Evolutionary conservation across 352 stramenopile species (phyloP), one percentile per base, ranked within the genome.

Genomic region (Aphanomyces astaci): DNA sequence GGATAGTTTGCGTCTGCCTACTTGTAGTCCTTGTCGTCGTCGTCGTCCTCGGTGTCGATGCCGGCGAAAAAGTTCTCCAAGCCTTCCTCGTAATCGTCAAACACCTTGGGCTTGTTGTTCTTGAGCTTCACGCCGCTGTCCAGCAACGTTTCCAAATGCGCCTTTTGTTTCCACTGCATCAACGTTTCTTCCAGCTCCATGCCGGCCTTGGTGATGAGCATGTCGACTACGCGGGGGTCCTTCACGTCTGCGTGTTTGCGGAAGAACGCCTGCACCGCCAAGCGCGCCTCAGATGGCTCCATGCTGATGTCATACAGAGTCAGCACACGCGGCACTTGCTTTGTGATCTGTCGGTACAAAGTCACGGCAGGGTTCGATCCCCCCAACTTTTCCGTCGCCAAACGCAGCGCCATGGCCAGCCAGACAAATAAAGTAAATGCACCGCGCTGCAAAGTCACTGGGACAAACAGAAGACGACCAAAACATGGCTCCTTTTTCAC

Each of bases 261-360:
- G 81, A 99, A 99, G n/a, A 97, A 82, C 36, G 83, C 80, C 72
- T 97, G 91, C 46, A 99, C 87, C 5, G 89, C 80, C 57, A 90
- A 55, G 24, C 91, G 90, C 66, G 92, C 95, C 73, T 96, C 83
- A 10, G 75, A 59, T 27, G 88, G 88, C 75, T 95, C 88, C 89
- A 98, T 97, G 45, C 97, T 83, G 67, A 98, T 97, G 78, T 99
- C 96, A 78, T 98, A 99, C 66, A 99, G 92, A 75, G 90, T 98
- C 59, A 99, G 79, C 68, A 99, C 90, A 64, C 95, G 94, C 62
- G 96, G 96, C 62, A 99, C 80, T 75, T 94, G 86, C 76, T 94
- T 94, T 28, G 83, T 92, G 73, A 94, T 90, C 75, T 92, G 91
- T 27, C 86, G 86, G 73, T 94, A 94, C 48, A 94, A 76, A 76